Percentiles rank a stretch among this genome's conserved stretches.
Evolutionary conservation across 805 yeast genomes (phyloP).

Genomic region (Yamadazyma philogaea): DNA sequence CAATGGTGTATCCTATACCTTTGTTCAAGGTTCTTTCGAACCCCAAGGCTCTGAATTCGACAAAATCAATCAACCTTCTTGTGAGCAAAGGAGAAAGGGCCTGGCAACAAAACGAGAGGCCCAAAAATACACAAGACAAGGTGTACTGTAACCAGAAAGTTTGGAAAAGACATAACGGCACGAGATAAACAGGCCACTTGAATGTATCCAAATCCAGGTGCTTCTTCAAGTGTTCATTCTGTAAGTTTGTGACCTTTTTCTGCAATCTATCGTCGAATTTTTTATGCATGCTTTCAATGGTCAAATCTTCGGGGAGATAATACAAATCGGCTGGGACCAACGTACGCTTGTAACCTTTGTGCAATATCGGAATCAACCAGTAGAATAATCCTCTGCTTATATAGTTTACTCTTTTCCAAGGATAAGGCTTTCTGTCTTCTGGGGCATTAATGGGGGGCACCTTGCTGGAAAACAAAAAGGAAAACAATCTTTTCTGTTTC

Average conservation of each 20-base stretch:
- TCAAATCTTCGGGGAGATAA: constrained; percentile 32
- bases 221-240: constrained; percentile 18
- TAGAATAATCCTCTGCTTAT: constrained; percentile 39
- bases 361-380: constrained; percentile 40
- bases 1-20: constrained; percentile 78
- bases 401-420: constrained; percentile 39
- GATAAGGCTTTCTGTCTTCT: constrained; percentile 51
- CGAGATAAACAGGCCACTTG: constrained; percentile 37
- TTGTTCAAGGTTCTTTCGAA: constrained; percentile 42
- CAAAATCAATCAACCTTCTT: constrained; percentile 60
- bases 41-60: constrained; percentile 45
- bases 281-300: constrained; percentile 34
- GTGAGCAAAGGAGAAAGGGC: constrained; percentile 68
- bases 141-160: constrained; percentile 49
- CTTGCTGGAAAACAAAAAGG: constrained; percentile 46
- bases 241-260: constrained; percentile 18
- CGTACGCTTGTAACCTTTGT: constrained; percentile 40
- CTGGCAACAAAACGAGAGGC: constrained; percentile 44
- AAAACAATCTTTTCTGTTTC: constrained; percentile 50
- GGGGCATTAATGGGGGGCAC: constrained; percentile 50
- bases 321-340: constrained; percentile 38
- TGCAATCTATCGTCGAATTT: constrained; percentile 26
- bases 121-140: constrained; percentile 39
- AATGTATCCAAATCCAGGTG: constrained; percentile 24
- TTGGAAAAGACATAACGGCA: constrained; percentile 45